These are phyloP conservation scores for Zygoascus biomembranicola DNA, from an alignment of 805 yeast genomes.

Conservation along the genomic window DNA sequence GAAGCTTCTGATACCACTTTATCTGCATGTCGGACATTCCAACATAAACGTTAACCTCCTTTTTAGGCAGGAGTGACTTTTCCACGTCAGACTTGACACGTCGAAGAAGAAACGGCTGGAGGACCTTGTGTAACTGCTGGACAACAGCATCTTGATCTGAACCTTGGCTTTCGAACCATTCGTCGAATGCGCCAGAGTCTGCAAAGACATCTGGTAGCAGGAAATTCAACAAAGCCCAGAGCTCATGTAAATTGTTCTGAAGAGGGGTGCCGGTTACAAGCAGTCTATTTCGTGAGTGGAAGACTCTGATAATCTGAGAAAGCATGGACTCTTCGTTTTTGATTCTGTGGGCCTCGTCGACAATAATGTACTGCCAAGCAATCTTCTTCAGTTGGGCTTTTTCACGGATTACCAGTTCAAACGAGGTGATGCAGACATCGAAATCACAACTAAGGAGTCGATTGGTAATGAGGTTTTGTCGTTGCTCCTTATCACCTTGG, in stretches of 20 bases:
- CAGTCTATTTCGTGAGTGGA: conserved; percentile 75
- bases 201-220: conserved; percentile 91
- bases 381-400: conserved; percentile 69
- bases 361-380: conserved; percentile 88
- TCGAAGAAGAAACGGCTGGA: conserved; percentile 80
- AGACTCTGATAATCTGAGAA: conserved; percentile 82
- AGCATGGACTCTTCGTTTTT: conserved; percentile 88
- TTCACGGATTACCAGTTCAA: conserved; percentile 88
- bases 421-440: conserved; percentile 85
- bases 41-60: conserved; percentile 79
- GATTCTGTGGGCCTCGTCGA: conserved; percentile 95
- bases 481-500: conserved; percentile 79
- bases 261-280: conserved; percentile 94
- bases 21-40: conserved; percentile 97
- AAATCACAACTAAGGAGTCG: conserved; percentile 62
- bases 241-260: conserved; percentile 89
- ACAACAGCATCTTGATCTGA: conserved; percentile 68
- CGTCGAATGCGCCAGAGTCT: conserved; percentile 82
- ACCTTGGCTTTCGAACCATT: conserved; percentile 63
- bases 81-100: conserved; percentile 93
- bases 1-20: conserved; percentile 77
- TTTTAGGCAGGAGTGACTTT: conserved; percentile 79
- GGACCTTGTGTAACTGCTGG: conserved; percentile 78
- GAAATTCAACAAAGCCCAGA: conserved; percentile 91
- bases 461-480: conserved; percentile 52